Evolutionary conservation across 768 basidiomycete species (phyloP), one percentile per base, ranked within the genome.

Genomic region (Hypsizygus marmoreus): DNA sequence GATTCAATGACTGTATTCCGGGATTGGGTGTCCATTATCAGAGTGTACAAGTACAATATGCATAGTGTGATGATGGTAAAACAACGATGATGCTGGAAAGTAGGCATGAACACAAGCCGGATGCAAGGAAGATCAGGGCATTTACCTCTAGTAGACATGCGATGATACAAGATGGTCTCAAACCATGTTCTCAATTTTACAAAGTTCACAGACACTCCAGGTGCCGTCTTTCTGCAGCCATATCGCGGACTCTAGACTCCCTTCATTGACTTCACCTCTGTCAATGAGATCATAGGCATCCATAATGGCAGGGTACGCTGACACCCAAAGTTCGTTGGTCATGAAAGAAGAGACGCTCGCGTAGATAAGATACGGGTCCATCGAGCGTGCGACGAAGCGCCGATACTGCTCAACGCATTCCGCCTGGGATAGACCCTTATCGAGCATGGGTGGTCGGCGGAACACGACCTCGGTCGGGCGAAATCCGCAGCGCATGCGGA

Each of bases 131-230:
- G n/a, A n/a, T n/a, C n/a, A n/a, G 26, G 34, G 37, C 24, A 34
- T 33, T 16, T 32, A 45, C 43, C 34, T 45, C 9, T 7, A 16
- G 13, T 31, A 5, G 14, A 7, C 14, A 43, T 43, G 42, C 6
- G 33, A 28, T 4, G 23, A 34, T 24, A 24, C 30, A 34, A 34
- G 12, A 32, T 32, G 8, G 13, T 20, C 35, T 26, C 36, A 47
- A 56, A 62, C 60, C 9, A 66, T 56, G 17, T 61, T 60, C 35
- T 66, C 64, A 51, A 62, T 57, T 26, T 55, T 55, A 64, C 63
- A 65, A 6, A 67, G 55, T 44, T 67, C 61, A 37, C 56, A 62
- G 13, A 55, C 53, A 34, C 43, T 49, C 67, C 68, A 69, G 12
- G 39, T 39, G n/a, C 54, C 60, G 23, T 50, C 28, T 8, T 57